phyloP scores from a whole-genome alignment of 768 basidiomycete species.

The Lactifluus piperatus region DNA sequence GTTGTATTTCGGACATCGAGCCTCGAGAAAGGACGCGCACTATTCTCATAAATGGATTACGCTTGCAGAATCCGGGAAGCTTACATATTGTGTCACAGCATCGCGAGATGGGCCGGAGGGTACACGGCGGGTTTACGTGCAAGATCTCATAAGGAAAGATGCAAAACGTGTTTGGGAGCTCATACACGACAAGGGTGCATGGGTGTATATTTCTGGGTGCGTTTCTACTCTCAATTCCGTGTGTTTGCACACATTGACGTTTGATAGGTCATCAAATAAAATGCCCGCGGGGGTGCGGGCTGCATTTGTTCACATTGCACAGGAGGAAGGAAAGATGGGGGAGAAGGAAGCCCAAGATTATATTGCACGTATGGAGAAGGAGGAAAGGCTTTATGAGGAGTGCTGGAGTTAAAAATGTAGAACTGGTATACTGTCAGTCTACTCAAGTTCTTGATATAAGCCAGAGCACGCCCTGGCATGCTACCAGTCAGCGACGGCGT shows the following conservation, averaged over 20 bases:
- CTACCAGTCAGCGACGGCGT: constrained; percentile 13
- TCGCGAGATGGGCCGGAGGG: constrained; percentile 76
- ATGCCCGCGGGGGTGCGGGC: constrained; percentile 87
- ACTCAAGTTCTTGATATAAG: neutral
- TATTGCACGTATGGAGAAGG: constrained; percentile 56
- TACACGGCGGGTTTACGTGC: constrained; percentile 75
- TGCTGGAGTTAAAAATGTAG: constrained; percentile 33
- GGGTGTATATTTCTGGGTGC: constrained; percentile 70
- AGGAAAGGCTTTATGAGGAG: constrained; percentile 70
- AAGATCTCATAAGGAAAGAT: constrained; percentile 69
- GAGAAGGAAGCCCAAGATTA: constrained; percentile 48
- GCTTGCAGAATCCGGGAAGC: constrained; percentile 25
- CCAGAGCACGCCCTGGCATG: neutral
- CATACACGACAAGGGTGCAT: constrained; percentile 31
- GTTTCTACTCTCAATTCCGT: constrained; percentile 20
- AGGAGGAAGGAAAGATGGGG: constrained; percentile 40
- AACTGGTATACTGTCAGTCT: constrained; percentile 12
- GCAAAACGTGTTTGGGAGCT: constrained; percentile 56
- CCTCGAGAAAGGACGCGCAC: constrained; percentile 65
- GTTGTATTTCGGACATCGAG: constrained; percentile 90
- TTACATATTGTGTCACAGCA: constrained; percentile 64
- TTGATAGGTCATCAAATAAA: constrained; percentile 82
- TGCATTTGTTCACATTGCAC: constrained; percentile 48
- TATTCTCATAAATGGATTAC: constrained; percentile 64
- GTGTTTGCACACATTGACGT: constrained; percentile 22